Conservation (phyloP, 352 stramenopile genomes). For the Phytophthora pluvialis region DNA sequence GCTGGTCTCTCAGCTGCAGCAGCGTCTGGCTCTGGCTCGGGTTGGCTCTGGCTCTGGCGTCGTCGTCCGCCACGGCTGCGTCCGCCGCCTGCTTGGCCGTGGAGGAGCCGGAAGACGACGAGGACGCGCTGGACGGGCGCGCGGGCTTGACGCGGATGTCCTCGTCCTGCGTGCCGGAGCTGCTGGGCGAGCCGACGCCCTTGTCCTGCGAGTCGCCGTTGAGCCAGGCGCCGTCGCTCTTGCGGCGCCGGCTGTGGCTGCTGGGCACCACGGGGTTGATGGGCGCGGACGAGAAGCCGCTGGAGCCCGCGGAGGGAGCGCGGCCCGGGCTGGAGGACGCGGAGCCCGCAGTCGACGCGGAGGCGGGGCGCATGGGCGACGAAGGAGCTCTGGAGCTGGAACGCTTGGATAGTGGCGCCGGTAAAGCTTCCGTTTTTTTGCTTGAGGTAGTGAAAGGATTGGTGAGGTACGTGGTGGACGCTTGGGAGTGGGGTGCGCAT, state of each 20-base stretch:
- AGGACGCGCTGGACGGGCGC: constrained; percentile 9
- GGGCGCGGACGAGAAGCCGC: constrained; percentile 47
- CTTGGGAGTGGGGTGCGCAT: not conserved
- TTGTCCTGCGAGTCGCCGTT: constrained; percentile 11
- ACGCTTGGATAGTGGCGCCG: not conserved
- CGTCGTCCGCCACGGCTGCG: constrained; percentile 2
- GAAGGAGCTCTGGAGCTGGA: not conserved
- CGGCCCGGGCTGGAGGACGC: constrained; percentile 4
- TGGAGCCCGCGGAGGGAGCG: constrained; percentile 18
- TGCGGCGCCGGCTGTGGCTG: constrained; percentile 31
- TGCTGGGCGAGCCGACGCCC: constrained; percentile 21
- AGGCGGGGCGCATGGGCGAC: not conserved
- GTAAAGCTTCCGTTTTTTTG: constrained; percentile 12
- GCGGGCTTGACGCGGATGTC: constrained; percentile 29
- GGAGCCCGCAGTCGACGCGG: not conserved
- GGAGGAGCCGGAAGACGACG: not conserved
- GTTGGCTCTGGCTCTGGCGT: not conserved
- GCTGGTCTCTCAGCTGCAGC: constrained; percentile 13
- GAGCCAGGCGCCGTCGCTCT: constrained; percentile 29
- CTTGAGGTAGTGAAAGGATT: not conserved
- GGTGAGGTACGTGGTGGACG: constrained; percentile 1
- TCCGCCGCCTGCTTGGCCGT: constrained; percentile 12
- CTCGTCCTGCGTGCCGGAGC: constrained; percentile 38
- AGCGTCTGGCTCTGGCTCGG: constrained; percentile 23
- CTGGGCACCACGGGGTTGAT: constrained; percentile 42